A percentile compares a stretch with the other conserved stretches of the same genome.
Conservation (phyloP, 2,329 filamentous ascomycete genomes). For the Hymenoscyphus albidus region DNA sequence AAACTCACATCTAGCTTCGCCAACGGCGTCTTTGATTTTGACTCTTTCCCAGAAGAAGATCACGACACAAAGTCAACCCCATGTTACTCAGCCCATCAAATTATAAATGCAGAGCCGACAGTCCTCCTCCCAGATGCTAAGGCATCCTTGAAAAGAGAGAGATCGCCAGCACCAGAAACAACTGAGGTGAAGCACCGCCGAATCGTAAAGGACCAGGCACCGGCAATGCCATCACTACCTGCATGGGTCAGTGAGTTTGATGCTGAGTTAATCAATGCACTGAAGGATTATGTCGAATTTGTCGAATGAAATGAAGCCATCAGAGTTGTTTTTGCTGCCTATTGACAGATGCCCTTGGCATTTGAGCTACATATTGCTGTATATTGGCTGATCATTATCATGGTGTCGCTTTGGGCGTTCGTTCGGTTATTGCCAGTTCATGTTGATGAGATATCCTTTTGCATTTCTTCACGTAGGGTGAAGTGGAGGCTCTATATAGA, state of each 20-base stretch:
- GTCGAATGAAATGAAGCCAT: conserved; percentile 21
- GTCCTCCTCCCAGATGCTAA: neutral
- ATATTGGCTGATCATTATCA: neutral
- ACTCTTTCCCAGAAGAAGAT: conserved; percentile 18
- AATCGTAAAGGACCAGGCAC: conserved; percentile 12
- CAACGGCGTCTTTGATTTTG: conserved; percentile 28
- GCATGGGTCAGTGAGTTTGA: conserved; percentile 36
- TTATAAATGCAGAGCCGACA: neutral
- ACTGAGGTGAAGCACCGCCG: conserved; percentile 22
- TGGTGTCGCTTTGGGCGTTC: neutral
- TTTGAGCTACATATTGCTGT: neutral
- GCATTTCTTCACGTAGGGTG: conserved; percentile 7
- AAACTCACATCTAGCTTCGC: conserved; percentile 26
- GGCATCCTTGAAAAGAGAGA: conserved; percentile 16
- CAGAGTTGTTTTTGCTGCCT: neutral
- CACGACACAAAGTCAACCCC: conserved; percentile 4
- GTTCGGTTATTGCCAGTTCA: neutral
- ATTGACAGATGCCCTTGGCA: neutral
- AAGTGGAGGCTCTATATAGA: neutral
- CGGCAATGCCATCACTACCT: conserved; percentile 19
- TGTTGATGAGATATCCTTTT: conserved; percentile 10
- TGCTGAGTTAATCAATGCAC: conserved; percentile 31
- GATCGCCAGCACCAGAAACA: conserved; percentile 14
- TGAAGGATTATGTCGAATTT: conserved; percentile 35
- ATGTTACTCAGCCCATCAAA: conserved; percentile 7